Conservation (phyloP, 306 rosid genomes). For the Castanea mollissima region DNA sequence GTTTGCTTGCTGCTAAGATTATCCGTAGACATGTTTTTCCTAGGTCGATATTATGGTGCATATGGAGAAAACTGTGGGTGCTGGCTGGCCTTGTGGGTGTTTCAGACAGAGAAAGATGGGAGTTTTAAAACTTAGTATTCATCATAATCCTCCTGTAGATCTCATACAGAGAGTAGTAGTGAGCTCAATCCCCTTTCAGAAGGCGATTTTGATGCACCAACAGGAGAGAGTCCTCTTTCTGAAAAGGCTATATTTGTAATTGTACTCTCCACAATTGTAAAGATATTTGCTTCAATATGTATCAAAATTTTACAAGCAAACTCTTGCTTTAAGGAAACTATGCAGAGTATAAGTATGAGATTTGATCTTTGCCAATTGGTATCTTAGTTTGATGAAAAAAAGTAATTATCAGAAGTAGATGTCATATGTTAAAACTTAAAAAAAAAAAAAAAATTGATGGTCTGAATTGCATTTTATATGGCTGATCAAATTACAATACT, state of each 20-base stretch:
- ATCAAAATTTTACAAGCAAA: not conserved
- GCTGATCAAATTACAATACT: too few species aligned
- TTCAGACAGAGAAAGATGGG: not conserved
- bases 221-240: too few species aligned
- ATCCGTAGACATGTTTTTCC: not conserved
- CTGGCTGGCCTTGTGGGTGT: not conserved
- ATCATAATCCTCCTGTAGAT: not conserved
- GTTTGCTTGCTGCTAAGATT: not conserved
- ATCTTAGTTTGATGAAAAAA: too few species aligned
- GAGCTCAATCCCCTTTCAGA: not conserved
- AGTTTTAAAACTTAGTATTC: not conserved
- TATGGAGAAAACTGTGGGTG: not conserved
- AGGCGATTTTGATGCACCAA: not conserved
- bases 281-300: too few species aligned
- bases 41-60: not conserved
- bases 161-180: not conserved
- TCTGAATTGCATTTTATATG: too few species aligned
- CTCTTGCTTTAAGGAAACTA: not conserved
- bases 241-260: too few species aligned
- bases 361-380: too few species aligned
- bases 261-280: too few species aligned
- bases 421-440: too few species aligned
- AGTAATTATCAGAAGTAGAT: accelerated
- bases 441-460: too few species aligned
- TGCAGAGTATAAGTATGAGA: not conserved